Conservation (phyloP, 208 protist species). For the Trypanosoma congolense region DNA sequence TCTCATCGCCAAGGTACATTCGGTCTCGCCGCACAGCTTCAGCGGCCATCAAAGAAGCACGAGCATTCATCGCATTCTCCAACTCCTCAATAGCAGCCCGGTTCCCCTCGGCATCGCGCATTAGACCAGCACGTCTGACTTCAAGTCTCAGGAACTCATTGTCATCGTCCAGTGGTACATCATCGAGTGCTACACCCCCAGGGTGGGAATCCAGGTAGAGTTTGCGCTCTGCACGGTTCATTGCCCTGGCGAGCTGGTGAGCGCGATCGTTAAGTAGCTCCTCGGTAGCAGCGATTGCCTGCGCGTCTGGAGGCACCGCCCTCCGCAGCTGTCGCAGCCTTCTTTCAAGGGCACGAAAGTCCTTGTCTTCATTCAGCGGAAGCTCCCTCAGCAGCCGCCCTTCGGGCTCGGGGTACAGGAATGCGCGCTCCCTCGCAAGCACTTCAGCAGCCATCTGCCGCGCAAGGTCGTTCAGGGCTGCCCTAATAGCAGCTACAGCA, state of each 20-base stretch:
- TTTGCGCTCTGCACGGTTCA: constrained; percentile 63
- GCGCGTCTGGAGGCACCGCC: constrained; percentile 28
- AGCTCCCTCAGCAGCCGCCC: constrained; percentile 52
- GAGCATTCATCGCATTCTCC: constrained; percentile 56
- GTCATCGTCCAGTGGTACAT: constrained; percentile 65
- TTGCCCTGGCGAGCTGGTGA: constrained; percentile 54
- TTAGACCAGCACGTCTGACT: constrained; percentile 56
- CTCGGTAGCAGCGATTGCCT: constrained; percentile 53
- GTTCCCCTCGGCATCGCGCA: constrained; percentile 58
- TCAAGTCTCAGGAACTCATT: constrained; percentile 42
- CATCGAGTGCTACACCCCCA: constrained; percentile 46
- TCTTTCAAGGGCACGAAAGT: constrained; percentile 63
- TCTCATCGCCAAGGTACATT: constrained; percentile 69
- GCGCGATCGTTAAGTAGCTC: constrained; percentile 70
- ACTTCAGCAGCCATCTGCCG: constrained; percentile 39
- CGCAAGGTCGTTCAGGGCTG: constrained; percentile 45
- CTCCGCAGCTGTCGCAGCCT: constrained; percentile 44
- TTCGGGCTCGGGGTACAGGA: constrained; percentile 59
- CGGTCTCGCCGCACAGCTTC: constrained; percentile 50
- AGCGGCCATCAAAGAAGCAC: no score
- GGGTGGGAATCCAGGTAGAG: constrained; percentile 46
- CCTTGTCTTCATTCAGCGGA: constrained; percentile 48
- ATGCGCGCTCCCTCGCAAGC: constrained; percentile 50
- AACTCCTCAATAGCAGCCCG: constrained; percentile 40
- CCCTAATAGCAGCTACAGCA: constrained; percentile 44